Conservation (phyloP, 495 filamentous ascomycete genomes). For the Podospora pseudocomata region DNA sequence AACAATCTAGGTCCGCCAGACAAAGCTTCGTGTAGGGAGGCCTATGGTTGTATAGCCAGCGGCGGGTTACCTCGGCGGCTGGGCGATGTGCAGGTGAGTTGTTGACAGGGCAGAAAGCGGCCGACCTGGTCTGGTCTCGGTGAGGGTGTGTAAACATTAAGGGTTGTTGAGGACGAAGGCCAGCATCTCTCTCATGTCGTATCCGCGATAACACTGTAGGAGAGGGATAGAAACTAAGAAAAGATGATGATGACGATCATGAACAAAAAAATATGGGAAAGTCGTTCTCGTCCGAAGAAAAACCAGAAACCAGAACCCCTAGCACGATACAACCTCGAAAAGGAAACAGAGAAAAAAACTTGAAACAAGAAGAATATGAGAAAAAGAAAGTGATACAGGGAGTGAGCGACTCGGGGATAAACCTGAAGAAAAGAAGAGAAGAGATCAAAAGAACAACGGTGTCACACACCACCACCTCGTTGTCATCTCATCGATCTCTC, state of each 20-base stretch:
- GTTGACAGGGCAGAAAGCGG: slow-evolving; percentile 17
- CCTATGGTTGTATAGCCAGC: slow-evolving; percentile 6
- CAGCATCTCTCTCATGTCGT: slow-evolving; percentile 35
- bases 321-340: background rate
- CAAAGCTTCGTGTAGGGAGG: slow-evolving; percentile 3
- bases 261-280: background rate
- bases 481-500: background rate
- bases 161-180: slow-evolving; percentile 26
- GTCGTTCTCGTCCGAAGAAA: background rate
- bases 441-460: background rate
- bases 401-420: background rate
- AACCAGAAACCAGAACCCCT: background rate
- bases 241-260: slow-evolving; percentile 9
- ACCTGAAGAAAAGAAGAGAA: slow-evolving; percentile 11
- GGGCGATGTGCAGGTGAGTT: slow-evolving; percentile 14
- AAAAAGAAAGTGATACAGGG: slow-evolving; percentile 10
- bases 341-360: slow-evolving; percentile 6
- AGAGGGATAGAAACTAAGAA: slow-evolving; percentile 22
- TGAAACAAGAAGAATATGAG: slow-evolving; percentile 16
- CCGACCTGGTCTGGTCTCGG: slow-evolving; percentile 31
- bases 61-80: slow-evolving; percentile 16
- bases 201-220: slow-evolving; percentile 14
- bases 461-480: background rate
- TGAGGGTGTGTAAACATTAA: slow-evolving; percentile 32
- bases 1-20: background rate